A percentile compares a stretch with the other conserved stretches of the same genome.
These are phyloP conservation scores for Fusarium dimerum DNA, from an alignment of 2,329 filamentous ascomycete species.

Conservation along the genomic window DNA sequence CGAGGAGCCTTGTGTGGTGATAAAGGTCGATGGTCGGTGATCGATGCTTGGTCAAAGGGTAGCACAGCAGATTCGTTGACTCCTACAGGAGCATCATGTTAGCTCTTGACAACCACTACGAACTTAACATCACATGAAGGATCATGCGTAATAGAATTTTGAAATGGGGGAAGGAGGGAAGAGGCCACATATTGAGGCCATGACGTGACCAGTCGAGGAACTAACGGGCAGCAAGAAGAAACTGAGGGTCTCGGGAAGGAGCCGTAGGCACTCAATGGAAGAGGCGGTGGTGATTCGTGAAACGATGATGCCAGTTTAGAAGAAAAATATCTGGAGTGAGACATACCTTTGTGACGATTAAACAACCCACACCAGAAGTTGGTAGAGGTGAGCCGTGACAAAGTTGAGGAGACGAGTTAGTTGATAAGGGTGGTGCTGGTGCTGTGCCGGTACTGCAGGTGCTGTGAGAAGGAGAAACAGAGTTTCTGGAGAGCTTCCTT, in stretches of 20 bases:
- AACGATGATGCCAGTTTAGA: too few species aligned
- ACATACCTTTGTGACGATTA: too few species aligned
- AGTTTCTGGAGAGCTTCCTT: too few species aligned
- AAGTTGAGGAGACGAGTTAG: too few species aligned
- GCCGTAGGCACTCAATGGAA: not conserved
- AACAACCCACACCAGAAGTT: too few species aligned
- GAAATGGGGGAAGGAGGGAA: conserved; percentile 9
- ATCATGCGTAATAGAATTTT: not conserved
- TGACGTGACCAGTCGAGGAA: conserved; percentile 21
- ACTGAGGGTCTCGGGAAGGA: too few species aligned
- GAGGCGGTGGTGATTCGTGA: too few species aligned
- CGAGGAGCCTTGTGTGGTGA: conserved; percentile 16
- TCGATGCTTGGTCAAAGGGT: not conserved
- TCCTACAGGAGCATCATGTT: conserved; percentile 9
- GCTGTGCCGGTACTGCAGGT: not conserved
- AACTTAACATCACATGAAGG: not conserved
- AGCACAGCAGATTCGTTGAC: conserved; percentile 13
- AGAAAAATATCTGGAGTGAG: too few species aligned
- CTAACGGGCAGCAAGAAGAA: not conserved
- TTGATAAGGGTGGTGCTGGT: conserved; percentile 12
- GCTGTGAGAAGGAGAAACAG: not conserved
- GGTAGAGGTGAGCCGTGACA: too few species aligned
- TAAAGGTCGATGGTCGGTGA: conserved; percentile 9
- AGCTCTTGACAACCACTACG: conserved; percentile 1
- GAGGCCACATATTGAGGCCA: conserved; percentile 24